These are phyloP conservation scores for Plasmopara halstedii DNA, from an alignment of 352 stramenopile species.

Conservation along the genomic window DNA sequence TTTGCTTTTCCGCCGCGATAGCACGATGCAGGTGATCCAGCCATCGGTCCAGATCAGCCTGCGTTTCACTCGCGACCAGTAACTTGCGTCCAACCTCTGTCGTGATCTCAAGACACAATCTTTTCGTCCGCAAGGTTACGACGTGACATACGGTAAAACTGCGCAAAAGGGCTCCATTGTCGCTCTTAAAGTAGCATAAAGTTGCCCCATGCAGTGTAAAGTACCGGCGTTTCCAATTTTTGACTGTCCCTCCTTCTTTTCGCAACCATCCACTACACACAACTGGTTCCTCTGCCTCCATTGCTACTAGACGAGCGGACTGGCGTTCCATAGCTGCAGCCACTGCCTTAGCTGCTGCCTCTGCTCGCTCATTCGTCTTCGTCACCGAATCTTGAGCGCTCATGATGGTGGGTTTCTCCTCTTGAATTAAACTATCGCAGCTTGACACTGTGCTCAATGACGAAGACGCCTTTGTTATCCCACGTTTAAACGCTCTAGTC, in stretches of 20 bases:
- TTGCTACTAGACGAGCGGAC: conserved; percentile 14
- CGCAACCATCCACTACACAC: conserved; percentile 69
- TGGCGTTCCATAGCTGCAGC: conserved; percentile 16
- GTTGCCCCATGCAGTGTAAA: conserved; percentile 70
- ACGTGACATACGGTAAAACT: conserved; percentile 68
- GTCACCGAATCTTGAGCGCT: conserved; percentile 6
- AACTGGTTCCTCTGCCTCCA: conserved; percentile 32
- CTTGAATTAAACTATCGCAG: conserved; percentile 6
- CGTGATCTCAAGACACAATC: conserved; percentile 72
- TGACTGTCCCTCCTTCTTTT: conserved; percentile 77
- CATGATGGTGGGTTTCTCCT: neutral
- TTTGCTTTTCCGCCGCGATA: conserved; percentile 40
- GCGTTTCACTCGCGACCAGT: conserved; percentile 58
- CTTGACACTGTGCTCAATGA: conserved; percentile 17
- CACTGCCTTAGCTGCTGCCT: conserved; percentile 21
- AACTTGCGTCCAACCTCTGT: conserved; percentile 66
- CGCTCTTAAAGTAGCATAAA: conserved; percentile 82
- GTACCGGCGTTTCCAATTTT: conserved; percentile 79
- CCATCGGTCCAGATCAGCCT: conserved; percentile 62
- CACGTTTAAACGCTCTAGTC: conserved; percentile 31
- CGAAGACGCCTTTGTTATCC: conserved; percentile 23
- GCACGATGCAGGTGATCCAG: conserved; percentile 49
- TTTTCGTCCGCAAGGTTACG: conserved; percentile 49
- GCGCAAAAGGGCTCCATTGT: conserved; percentile 57
- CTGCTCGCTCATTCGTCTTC: conserved; percentile 17